Percentiles rank a stretch among this genome's conserved stretches.
Evolutionary conservation across 1,284 basidiomycete species (phyloP).

Genomic region (Sanguinoderma infundibulare): DNA sequence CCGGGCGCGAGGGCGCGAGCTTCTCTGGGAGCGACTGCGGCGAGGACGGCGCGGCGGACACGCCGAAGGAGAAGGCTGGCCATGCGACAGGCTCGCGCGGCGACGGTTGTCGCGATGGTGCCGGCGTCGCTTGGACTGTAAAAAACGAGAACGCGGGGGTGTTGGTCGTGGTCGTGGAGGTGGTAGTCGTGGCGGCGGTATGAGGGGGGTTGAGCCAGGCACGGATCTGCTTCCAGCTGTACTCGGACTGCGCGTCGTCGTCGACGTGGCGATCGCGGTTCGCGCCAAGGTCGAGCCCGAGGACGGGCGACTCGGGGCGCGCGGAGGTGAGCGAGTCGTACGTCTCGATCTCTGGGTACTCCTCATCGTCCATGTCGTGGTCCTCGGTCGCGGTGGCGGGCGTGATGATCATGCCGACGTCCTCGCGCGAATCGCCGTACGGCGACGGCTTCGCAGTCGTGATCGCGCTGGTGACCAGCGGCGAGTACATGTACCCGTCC

Average conservation of each 20-base stretch:
- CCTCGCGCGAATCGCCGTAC: constrained; percentile 26
- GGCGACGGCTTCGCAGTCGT: constrained; percentile 31
- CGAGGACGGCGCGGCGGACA: constrained; percentile 19
- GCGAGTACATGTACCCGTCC: constrained; percentile 32
- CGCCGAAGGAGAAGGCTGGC: constrained; percentile 25
- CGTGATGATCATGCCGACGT: constrained; percentile 32
- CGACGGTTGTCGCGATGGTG: constrained; percentile 22
- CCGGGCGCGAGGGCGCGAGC: constrained; percentile 10
- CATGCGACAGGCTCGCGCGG: constrained; percentile 24
- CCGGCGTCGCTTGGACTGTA: constrained; percentile 29
- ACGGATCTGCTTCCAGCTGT: constrained; percentile 29
- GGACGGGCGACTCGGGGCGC: constrained; percentile 32
- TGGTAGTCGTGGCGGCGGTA: constrained; percentile 19
- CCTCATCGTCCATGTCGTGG: constrained; percentile 32
- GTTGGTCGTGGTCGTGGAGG: constrained; percentile 10
- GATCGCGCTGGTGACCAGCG: constrained; percentile 27
- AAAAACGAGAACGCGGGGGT: constrained; percentile 34
- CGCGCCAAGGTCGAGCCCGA: constrained; percentile 29
- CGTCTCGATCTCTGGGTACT: constrained; percentile 31
- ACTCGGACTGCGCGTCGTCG: constrained; percentile 16
- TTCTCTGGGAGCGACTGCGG: constrained; percentile 26
- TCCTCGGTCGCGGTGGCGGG: constrained; percentile 30
- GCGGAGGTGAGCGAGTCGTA: constrained; percentile 23
- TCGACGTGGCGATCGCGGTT: constrained; percentile 13
- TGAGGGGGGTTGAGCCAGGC: constrained; percentile 28